These are phyloP conservation scores for Leucocoprinus leucothites DNA, from an alignment of 768 basidiomycete species.

Conservation along the genomic window DNA sequence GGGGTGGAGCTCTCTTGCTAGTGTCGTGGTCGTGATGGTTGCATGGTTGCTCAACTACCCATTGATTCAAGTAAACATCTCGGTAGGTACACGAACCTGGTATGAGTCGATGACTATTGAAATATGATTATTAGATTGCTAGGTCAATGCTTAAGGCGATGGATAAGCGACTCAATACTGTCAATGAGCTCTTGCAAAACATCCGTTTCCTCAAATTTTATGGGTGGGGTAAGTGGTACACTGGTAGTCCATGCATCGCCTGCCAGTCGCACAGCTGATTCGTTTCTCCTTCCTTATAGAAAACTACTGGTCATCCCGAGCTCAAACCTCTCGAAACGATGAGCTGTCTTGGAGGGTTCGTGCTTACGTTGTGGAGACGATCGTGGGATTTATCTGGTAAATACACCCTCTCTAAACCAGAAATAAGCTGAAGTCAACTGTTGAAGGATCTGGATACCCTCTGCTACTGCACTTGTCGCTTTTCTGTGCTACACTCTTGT, in stretches of 20 bases:
- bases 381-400: conserved; percentile 70
- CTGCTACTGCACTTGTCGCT: conserved; percentile 58
- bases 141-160: conserved; percentile 57
- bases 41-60: conserved; percentile 66
- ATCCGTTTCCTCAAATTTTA: conserved; percentile 74
- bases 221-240: conserved; percentile 57
- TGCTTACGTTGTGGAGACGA: conserved; percentile 54
- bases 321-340: conserved; percentile 48
- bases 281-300: conserved; percentile 30
- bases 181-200: conserved; percentile 76
- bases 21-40: conserved; percentile 60
- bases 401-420: background rate
- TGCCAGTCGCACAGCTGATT: background rate
- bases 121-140: conserved; percentile 42
- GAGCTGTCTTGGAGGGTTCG: conserved; percentile 71
- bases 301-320: conserved; percentile 56
- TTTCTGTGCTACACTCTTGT: conserved; percentile 69
- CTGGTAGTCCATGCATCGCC: background rate
- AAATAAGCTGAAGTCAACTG: background rate
- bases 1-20: conserved; percentile 76
- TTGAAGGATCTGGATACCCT: conserved; percentile 70
- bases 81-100: conserved; percentile 32
- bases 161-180: conserved; percentile 65
- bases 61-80: conserved; percentile 62
- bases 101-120: background rate